These are phyloP conservation scores for Ramaria sp. DNA, from an alignment of 768 basidiomycete genomes.

Conservation along the genomic window DNA sequence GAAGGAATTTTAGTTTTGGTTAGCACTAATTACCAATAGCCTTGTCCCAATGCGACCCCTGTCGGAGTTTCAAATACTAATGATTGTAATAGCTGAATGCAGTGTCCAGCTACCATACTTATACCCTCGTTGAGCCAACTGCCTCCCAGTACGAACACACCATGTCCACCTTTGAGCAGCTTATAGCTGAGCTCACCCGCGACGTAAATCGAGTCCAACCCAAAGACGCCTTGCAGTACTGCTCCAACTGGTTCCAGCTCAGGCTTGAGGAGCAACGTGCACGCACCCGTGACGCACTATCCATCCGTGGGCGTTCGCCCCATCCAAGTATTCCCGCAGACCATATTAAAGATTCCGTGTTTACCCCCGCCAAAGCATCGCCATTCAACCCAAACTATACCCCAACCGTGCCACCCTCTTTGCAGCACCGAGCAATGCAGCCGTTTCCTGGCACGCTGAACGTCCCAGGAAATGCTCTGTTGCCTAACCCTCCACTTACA, in stretches of 20 bases:
- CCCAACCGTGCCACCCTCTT: conserved; percentile 36
- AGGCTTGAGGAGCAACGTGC: conserved; percentile 78
- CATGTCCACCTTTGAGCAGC: conserved; percentile 72
- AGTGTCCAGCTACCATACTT: too few relatives aligned
- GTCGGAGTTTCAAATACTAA: too few relatives aligned
- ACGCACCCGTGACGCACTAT: conserved; percentile 54
- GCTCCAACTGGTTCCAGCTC: conserved; percentile 89
- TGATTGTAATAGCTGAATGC: too few relatives aligned
- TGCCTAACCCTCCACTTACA: conserved; percentile 42
- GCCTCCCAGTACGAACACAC: background rate
- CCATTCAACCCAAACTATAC: conserved; percentile 12
- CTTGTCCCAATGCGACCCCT: too few relatives aligned
- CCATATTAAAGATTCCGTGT: conserved; percentile 43
- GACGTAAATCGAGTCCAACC: conserved; percentile 82
- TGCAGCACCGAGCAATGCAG: conserved; percentile 40
- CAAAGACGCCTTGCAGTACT: conserved; percentile 84
- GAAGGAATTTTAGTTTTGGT: conserved; percentile 73
- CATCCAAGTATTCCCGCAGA: conserved; percentile 40
- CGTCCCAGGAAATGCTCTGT: conserved; percentile 70
- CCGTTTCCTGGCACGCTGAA: conserved; percentile 68
- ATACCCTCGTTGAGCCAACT: background rate
- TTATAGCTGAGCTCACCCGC: conserved; percentile 77
- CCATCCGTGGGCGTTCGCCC: conserved; percentile 39
- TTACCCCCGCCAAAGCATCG: conserved; percentile 14
- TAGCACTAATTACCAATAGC: too few relatives aligned